Conservation (phyloP, 306 rosid genomes). For the Abrus precatorius region DNA sequence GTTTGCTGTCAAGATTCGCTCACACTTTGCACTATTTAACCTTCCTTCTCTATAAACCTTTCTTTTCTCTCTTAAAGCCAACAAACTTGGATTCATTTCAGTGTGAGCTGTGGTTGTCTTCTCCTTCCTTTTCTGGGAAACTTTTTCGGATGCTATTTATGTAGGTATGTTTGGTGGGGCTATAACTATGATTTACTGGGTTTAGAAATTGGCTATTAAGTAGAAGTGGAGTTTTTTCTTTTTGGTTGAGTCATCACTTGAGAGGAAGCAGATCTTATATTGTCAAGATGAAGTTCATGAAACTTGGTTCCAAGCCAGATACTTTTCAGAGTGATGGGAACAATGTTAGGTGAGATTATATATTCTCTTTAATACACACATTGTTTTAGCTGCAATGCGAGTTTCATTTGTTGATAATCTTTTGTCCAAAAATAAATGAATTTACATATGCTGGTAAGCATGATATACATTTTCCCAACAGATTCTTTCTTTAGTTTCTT, state of each 20-base stretch:
- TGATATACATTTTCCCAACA: constrained; percentile 9
- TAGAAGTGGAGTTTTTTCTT: constrained; percentile 45
- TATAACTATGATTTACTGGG: constrained; percentile 47
- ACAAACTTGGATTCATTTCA: constrained; percentile 57
- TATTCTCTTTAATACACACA: constrained; percentile 35
- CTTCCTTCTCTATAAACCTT: constrained; percentile 57
- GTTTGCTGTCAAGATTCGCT: constrained; percentile 86
- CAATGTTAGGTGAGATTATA: constrained; percentile 81
- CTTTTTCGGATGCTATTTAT: constrained; percentile 36
- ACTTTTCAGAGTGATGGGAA: constrained; percentile 84
- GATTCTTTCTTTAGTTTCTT: not conserved
- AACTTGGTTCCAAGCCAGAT: constrained; percentile 98
- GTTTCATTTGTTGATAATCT: not conserved
- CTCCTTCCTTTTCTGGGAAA: constrained; percentile 51
- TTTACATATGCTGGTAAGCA: not conserved
- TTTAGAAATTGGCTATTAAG: constrained; percentile 53
- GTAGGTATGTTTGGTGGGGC: constrained; percentile 49
- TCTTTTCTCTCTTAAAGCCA: constrained; percentile 63
- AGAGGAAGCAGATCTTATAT: constrained; percentile 61
- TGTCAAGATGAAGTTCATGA: constrained; percentile 95
- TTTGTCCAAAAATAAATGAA: not conserved
- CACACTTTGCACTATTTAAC: constrained; percentile 56
- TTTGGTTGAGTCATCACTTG: constrained; percentile 20
- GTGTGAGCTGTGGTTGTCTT: constrained; percentile 45
- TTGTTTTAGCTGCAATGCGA: constrained; percentile 20